Evolutionary conservation across 495 filamentous ascomycete species (phyloP).

Genomic region (Durotheca rogersii): DNA sequence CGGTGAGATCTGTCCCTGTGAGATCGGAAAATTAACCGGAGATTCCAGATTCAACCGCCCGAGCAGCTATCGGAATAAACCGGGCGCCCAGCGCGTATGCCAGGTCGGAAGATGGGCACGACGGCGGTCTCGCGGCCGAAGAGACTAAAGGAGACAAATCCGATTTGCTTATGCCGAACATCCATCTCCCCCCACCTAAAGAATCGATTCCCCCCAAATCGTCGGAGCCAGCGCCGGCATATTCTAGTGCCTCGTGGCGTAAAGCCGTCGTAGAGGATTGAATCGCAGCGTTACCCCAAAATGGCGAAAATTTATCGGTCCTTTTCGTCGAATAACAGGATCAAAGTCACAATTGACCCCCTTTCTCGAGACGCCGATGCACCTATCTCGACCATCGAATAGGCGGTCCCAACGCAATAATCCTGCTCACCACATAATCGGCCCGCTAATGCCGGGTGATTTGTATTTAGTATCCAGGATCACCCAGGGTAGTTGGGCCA

Average conservation of each 20-base stretch:
- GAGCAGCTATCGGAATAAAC: slow-evolving; percentile 20
- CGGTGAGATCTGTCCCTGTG: neutral
- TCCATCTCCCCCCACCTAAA: no score
- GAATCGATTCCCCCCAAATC: neutral
- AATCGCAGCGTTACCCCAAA: slow-evolving; percentile 6
- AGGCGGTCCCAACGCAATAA: slow-evolving; percentile 14
- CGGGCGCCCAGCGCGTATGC: slow-evolving; percentile 17
- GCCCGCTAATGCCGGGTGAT: slow-evolving; percentile 20
- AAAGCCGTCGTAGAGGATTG: neutral
- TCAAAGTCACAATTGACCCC: slow-evolving; percentile 11
- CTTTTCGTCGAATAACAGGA: slow-evolving; percentile 16
- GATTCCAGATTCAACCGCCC: slow-evolving; percentile 1
- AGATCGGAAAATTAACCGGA: neutral
- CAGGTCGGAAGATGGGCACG: slow-evolving; percentile 13
- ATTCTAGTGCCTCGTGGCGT: slow-evolving; percentile 5
- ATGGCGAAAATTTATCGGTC: slow-evolving; percentile 19
- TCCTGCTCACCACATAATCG: slow-evolving; percentile 21
- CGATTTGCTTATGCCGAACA: no score
- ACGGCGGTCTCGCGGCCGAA: slow-evolving; percentile 10
- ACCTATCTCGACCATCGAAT: slow-evolving; percentile 21
- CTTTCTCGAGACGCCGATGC: slow-evolving; percentile 15
- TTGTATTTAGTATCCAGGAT: no score
- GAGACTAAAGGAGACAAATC: slow-evolving; percentile 5
- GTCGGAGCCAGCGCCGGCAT: slow-evolving; percentile 3
- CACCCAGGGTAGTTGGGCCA: no score